A percentile compares a stretch with the other conserved stretches of the same genome.
Conservation (phyloP, 2,329 filamentous ascomycete species). For the Curvularia verruculosa region DNA sequence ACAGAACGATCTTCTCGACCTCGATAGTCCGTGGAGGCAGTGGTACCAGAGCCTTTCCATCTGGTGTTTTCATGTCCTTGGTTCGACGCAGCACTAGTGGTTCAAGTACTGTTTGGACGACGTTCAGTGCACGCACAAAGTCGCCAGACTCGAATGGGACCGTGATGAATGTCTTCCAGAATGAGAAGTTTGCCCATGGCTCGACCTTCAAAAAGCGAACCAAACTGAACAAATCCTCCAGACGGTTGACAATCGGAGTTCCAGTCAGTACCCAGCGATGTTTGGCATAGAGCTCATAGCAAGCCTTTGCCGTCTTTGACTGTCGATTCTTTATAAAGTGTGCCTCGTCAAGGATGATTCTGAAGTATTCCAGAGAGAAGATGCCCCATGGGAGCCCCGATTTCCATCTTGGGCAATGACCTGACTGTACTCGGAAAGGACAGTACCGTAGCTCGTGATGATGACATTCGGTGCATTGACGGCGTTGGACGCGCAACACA, state of each 20-base stretch:
- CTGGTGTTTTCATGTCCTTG: constrained; percentile 97
- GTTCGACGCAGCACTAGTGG: constrained; percentile 93
- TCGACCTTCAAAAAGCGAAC: constrained; percentile 93
- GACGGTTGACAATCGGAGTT: constrained; percentile 93
- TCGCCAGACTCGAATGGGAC: constrained; percentile 96
- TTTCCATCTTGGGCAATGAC: constrained; percentile 71
- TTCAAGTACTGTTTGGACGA: constrained; percentile 95
- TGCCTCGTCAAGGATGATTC: constrained; percentile 92
- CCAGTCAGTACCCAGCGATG: constrained; percentile 95
- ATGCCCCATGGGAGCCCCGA: constrained; percentile 69
- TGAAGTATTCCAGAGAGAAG: constrained; percentile 93
- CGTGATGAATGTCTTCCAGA: constrained; percentile 99
- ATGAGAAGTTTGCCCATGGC: constrained; percentile 98
- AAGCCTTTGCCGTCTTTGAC: constrained; percentile 93
- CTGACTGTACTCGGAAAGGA: constrained; percentile 87
- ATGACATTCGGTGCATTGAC: constrained; percentile 83
- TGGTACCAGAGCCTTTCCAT: constrained; percentile 79
- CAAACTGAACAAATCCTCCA: constrained; percentile 93
- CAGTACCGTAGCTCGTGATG: constrained; percentile 91
- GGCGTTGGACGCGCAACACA: constrained; percentile 78
- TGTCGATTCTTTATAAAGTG: constrained; percentile 87
- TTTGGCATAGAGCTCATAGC: constrained; percentile 82
- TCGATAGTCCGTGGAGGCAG: constrained; percentile 80
- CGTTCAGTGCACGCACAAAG: constrained; percentile 89
- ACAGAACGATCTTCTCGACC: constrained; percentile 88